These are phyloP conservation scores for Solanum microdontum DNA, from an alignment of 257 asterid genomes.

Conservation along the genomic window DNA sequence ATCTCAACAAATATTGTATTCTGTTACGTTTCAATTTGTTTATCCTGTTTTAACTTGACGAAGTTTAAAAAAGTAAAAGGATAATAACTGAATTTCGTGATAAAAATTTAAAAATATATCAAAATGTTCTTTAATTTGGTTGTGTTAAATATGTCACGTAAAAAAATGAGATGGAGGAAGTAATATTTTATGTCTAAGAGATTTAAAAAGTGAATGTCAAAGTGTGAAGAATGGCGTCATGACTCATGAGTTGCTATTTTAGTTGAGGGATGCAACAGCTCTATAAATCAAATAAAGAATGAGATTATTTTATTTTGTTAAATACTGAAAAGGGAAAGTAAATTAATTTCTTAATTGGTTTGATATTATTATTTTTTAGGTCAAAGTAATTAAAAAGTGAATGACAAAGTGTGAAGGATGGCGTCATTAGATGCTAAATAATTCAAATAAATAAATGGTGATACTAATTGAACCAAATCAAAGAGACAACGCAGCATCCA, in stretches of 20 bases:
- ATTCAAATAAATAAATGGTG: background rate
- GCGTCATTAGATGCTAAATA: background rate
- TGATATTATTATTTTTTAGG: background rate
- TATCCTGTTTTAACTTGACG: accelerated
- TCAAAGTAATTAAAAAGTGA: background rate
- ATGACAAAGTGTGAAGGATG: background rate
- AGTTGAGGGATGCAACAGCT: background rate
- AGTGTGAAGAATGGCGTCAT: conserved; percentile 1
- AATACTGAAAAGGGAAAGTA: background rate
- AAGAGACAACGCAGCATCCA: background rate
- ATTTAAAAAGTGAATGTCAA: background rate
- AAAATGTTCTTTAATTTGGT: accelerated
- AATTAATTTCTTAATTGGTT: background rate
- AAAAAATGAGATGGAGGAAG: background rate
- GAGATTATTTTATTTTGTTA: background rate
- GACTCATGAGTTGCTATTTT: background rate
- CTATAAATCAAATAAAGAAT: background rate
- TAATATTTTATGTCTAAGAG: background rate
- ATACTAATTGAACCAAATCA: background rate
- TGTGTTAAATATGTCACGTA: background rate
- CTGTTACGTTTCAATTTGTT: accelerated
- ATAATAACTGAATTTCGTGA: background rate
- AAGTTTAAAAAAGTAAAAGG: background rate
- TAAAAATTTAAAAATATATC: background rate
- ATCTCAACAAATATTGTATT: background rate